Conservation (phyloP, 352 stramenopile species). For the Phytophthora boehmeriae region DNA sequence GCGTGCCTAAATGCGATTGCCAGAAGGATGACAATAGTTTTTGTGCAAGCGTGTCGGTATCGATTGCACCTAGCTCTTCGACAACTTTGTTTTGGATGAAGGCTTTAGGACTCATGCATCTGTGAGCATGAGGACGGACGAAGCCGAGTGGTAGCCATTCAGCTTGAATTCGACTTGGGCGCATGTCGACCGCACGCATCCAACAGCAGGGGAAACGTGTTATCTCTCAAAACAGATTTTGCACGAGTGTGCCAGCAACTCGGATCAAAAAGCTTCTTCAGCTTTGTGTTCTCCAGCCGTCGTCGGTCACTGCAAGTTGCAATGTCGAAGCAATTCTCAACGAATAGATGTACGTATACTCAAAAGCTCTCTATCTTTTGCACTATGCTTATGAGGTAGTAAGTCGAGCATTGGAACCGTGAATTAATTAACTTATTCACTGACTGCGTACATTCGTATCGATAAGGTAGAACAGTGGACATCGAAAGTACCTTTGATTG, state of each 20-base stretch:
- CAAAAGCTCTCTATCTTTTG: too few relatives aligned
- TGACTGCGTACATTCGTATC: too few relatives aligned
- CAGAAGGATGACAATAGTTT: not conserved
- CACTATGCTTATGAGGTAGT: too few relatives aligned
- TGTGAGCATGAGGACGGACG: too few relatives aligned
- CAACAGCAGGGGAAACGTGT: not conserved
- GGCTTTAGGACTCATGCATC: too few relatives aligned
- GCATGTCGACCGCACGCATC: constrained; percentile 2
- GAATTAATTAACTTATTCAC: too few relatives aligned
- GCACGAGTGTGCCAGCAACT: not conserved
- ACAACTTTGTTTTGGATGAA: not conserved
- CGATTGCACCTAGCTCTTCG: too few relatives aligned
- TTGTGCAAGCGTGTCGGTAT: not conserved
- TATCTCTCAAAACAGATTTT: not conserved
- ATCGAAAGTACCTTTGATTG: constrained; percentile 13
- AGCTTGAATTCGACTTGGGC: not conserved
- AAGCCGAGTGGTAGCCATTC: not conserved
- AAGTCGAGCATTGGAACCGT: too few relatives aligned
- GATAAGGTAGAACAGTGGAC: not conserved
- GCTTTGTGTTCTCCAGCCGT: not conserved
- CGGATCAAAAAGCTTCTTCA: not conserved
- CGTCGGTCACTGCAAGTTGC: too few relatives aligned
- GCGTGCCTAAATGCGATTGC: not conserved
- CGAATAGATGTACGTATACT: too few relatives aligned
- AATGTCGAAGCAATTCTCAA: too few relatives aligned